Evolutionary conservation across 2,329 filamentous ascomycete species (phyloP), one percentile per base, ranked within the genome.

Genomic region (Didymella keratinophila): DNA sequence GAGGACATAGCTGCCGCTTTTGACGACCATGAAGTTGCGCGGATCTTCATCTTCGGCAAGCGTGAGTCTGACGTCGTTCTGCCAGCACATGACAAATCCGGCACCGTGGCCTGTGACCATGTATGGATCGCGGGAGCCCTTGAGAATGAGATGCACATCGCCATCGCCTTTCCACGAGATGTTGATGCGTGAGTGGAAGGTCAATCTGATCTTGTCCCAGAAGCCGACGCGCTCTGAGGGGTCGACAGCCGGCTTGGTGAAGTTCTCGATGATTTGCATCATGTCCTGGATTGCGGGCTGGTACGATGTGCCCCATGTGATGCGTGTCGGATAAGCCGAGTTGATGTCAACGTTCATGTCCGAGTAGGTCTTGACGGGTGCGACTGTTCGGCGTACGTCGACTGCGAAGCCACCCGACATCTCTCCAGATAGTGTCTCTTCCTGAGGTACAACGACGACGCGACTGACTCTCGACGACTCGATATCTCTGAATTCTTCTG

Each of bases 191-290:
- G 96, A 98, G 77, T 99, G 95, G 76, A 97, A 96, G 69, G 89
- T 93, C 36, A 99, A 84, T 53, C 95, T 86, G 50, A 99, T 93
- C 82, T 99, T 99, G 79, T 99, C 95, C 95, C 95, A 99, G 80
- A 99, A 99, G 3, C 95, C 95, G 45, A 96, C 92, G 55, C 90
- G 86, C 64, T 99, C 96, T 0, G 95, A 98, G 1, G 91, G 90
- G 75, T 99, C 96, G 27, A 97, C 83, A 63, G 94, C 93, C 8
- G 94, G 92, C 74, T 99, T 99, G 0, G 94, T 97, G 75, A 99
- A 98, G 2, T 91, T 94, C 78, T 99, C 95, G 61, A 99, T 91
- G 25, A 93, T 93, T 86, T 98, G 97, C 95, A 99, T 99, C 90
- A 98, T 97, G 72, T 99, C 96, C 76, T 99, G 95, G 47, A 99